Percentiles rank a stretch among this genome's conserved stretches.
Evolutionary conservation across 352 stramenopile species (phyloP).

Genomic region (Phytophthora melonis): DNA sequence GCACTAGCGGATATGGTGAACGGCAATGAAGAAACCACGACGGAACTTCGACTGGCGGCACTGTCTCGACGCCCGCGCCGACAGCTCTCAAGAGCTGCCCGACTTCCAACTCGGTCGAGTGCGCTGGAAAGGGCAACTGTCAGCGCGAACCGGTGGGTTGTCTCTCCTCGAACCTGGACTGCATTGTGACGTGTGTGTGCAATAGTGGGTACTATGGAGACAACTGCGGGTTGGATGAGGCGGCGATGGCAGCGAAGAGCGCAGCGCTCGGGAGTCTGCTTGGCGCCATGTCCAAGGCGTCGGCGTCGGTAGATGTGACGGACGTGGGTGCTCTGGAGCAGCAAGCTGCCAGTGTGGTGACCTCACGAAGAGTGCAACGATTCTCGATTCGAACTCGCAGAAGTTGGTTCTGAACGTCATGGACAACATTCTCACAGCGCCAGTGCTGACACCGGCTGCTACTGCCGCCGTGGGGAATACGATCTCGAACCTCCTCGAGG

Average conservation of each 20-base stretch:
- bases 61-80: constrained; percentile 25
- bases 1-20: constrained; percentile 76
- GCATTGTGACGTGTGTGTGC: constrained; percentile 61
- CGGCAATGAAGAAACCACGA: constrained; percentile 47
- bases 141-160: constrained; percentile 53
- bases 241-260: constrained; percentile 62
- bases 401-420: constrained; percentile 61
- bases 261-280: constrained; percentile 60
- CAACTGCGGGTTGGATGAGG: constrained; percentile 65
- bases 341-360: constrained; percentile 67
- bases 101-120: constrained; percentile 49
- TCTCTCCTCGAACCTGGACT: constrained; percentile 58
- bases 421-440: constrained; percentile 61
- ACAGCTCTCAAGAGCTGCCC: constrained; percentile 63
- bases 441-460: constrained; percentile 60
- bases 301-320: constrained; percentile 54
- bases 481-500: constrained; percentile 71
- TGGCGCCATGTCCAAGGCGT: constrained; percentile 63
- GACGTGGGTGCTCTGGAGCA: constrained; percentile 69
- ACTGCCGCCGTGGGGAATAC: constrained; percentile 60
- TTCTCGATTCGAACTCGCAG: constrained; percentile 61
- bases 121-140: constrained; percentile 59
- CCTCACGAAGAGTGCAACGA: constrained; percentile 69
- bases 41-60: constrained; percentile 24
- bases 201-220: constrained; percentile 59